Base-by-base conservation (phyloP, 2,329 filamentous ascomycete species). In the Ophiosphaerella herpotricha region DNA sequence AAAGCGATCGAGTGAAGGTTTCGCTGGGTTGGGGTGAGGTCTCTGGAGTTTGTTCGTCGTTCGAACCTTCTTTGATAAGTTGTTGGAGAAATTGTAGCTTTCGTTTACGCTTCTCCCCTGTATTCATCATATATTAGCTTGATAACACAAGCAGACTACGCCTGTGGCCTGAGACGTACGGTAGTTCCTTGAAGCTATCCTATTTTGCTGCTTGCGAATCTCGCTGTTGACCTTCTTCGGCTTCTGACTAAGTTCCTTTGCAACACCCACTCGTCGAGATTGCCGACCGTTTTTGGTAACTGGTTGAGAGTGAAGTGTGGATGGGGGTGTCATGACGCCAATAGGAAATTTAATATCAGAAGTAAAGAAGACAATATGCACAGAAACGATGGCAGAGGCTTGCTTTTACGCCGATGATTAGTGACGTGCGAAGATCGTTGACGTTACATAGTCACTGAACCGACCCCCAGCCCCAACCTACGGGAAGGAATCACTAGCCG, bases 171-270 rank as follows among this genome's bases (percentile, higher is more conserved):
- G 18, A 7, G 33, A 58, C 68, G 26, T 60, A 72, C 70, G 60
- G 50, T 73, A 73, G 34, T 73, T 73, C 16, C 68, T 66, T 14
- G 70, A 73, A 29, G 70, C 70, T 59, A 72, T 71, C 44, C 70
- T 63, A 33, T 73, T 73, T 46, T 73, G 70, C 45, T 70, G 68
- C 50, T 73, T 73, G 18, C 70, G 64, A 50, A 65, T 59, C 52
- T 73, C 70, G 52, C 70, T 73, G 41, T 73, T 72, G 40, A 58
- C 61, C 39, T 71, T 73, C 50, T 64, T 67, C 1, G 67, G 66
- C 43, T 66, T 72, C 48, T 60, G 54, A 8, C 42, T 54, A 11
- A 50, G 42, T 7, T 59, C 55, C 23, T 50, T 41, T 1, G 39
- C 39, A 14, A 60, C 52, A 35, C 37, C 36, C 26, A 7, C 13